A percentile compares a stretch with the other conserved stretches of the same genome.
Evolutionary conservation across 1,139 yeast species (phyloP).

Genomic region (Yamadazyma epiphylla): DNA sequence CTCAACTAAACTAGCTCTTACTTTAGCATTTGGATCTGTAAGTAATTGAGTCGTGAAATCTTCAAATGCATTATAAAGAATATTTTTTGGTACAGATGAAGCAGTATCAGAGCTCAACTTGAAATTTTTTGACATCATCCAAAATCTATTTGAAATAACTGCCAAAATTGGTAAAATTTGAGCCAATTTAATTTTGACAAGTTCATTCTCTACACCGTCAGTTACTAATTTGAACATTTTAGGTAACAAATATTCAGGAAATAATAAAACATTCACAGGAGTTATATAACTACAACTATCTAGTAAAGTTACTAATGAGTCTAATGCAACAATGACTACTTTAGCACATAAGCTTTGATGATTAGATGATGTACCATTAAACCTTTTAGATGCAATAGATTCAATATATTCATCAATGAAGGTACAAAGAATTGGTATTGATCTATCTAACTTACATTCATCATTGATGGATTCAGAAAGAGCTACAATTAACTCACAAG

Average conservation of each 20-base stretch:
- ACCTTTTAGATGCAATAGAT: constrained; percentile 4
- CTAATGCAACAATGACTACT: constrained; percentile 61
- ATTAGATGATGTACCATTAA: constrained; percentile 2
- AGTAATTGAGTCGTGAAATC: constrained; percentile 60
- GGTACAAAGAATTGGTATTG: constrained; percentile 72
- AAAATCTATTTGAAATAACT: constrained; percentile 56
- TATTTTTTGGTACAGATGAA: constrained; percentile 22
- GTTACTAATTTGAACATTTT: constrained; percentile 44
- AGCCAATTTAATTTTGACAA: constrained; percentile 68
- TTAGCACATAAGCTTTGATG: constrained; percentile 16
- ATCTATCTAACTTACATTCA: constrained; percentile 80
- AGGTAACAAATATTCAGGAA: constrained; percentile 81
- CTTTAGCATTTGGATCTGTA: constrained; percentile 65
- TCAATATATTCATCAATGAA: constrained; percentile 34
- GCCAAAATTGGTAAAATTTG: constrained; percentile 70
- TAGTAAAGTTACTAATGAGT: constrained; percentile 57
- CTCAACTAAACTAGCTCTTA: constrained; percentile 64
- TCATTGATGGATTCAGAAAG: constrained; percentile 76
- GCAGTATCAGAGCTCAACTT: constrained; percentile 16
- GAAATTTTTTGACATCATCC: constrained; percentile 60
- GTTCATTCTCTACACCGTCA: constrained; percentile 19
- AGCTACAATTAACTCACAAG: constrained; percentile 73
- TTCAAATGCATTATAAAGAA: constrained; percentile 49
- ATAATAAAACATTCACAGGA: constrained; percentile 70
- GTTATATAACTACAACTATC: constrained; percentile 63